Evolutionary conservation across 345 rosid genomes (phyloP), one percentile per base, ranked within the genome.

Genomic region (Reutealis trisperma): DNA sequence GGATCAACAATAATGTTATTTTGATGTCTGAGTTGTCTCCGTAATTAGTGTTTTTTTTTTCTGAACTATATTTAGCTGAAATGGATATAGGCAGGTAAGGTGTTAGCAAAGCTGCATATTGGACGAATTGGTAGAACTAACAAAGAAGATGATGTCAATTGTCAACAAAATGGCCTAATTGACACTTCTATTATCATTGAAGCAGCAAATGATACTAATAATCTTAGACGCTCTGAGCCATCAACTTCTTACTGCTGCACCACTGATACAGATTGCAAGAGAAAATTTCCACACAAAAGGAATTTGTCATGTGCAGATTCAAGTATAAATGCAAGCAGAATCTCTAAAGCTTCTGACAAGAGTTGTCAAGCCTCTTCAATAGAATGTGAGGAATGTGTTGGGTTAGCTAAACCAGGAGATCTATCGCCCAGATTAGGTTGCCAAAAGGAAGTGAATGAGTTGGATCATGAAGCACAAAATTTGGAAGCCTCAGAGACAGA

Each of bases 101-200:
- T 87, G 78, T 81, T 90, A 75, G 89, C 84, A 51, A 94, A 88
- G 81, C 85, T 91, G 77, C 86, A 89, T 51, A 77, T 91, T 49
- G 76, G 87, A 75, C 82, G 83, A 78, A 78, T 71, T 45, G 79
- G 77, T 44, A 79, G 41, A 75, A 71, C 21, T 30, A 76, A 71
- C 75, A 82, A 76, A 63, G 81, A 83, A 76, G 83, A 79, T 75
- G 79, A 69, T 71, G 74, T 61, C 63, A 30, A 68, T 37, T 52
- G 74, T 55, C 79, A 74, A 59, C 70, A 54, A 63, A 72, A 83
- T 63, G 73, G 63, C 52, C 76, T 51, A 22, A 71, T 65, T 74
- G 74, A 79, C 45, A 37, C 37, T 60, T 72, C 75, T 15, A 45
- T 63, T 61, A 75, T 77, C 55, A 75, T 78, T 60, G 82, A 72